Base-by-base conservation (phyloP, 2,329 filamentous ascomycete species). In the Orbilia brochopaga region DNA sequence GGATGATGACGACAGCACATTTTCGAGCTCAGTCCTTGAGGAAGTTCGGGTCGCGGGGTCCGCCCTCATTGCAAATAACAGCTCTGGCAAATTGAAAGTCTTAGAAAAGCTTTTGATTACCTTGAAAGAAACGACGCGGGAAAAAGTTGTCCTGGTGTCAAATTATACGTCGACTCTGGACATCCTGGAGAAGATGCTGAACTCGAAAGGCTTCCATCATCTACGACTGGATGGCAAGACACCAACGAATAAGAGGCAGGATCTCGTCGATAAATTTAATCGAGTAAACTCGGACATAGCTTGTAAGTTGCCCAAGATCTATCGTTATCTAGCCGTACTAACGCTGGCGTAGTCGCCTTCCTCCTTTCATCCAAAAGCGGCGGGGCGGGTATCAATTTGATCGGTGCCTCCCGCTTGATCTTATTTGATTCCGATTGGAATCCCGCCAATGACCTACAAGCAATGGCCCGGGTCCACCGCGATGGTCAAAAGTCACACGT, bases 371-470 rank as follows among this genome's bases (percentile, higher is more conserved):
- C 88, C 1, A 90, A 90, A 78, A 86, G 87, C 44, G 88, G 88
- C 3, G 88, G 88, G 2, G 83, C 85, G 0, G 88, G 88, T 1
- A 81, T 91, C 51, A 90, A 90, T 75, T 82, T 91, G 2, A 87
- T 88, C 55, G 88, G 88, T 8, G 88, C 88, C 3, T 88, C 86
- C 32, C 84, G 88, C 21, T 83, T 91, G 1, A 81, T 90, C 3
- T 84, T 91, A 0, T 90, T 89, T 75, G 88, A 91, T 75, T 85
- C 89, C 7, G 88, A 90, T 79, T 91, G 88, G 88, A 91, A 91
- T 75, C 88, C 88, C 1, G 87, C 87, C 0, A 89, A 86, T 0
- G 88, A 91, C 75, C 80, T 88, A 19, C 88, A 91, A 78, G 88
- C 88, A 6, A 90, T 90, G 87, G 88, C 88, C 11, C 85, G 88